Base-by-base conservation (phyloP, 2,329 filamentous ascomycete genomes). In the Chrysoporthe cubensis region DNA sequence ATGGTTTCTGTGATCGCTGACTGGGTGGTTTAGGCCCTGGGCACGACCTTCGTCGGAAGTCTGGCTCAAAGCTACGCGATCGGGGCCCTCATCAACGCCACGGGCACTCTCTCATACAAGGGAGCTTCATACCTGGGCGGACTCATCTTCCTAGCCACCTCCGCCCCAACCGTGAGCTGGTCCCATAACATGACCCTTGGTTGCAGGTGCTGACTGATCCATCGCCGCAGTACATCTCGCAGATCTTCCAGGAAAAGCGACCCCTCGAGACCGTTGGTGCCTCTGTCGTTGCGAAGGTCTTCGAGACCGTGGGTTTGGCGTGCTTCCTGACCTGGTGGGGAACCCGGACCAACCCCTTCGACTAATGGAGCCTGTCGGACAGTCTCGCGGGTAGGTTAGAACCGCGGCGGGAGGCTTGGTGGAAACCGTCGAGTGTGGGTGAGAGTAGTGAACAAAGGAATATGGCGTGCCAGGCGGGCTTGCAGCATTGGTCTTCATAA, bases 301-400 rank as follows among this genome's bases (percentile, higher is more conserved):
- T 97, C 74, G 96, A 98, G 88, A 97, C 96, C 3, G 88, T 98
- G 69, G 96, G 95, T 72, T 88, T 98, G 68, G 94, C 91, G 71
- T 79, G 97, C 76, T 93, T 98, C 88, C 86, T 98, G 75, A 97
- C 93, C 78, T 98, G 93, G 91, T 98, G 95, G 95, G 95, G 95
- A 76, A 97, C 95, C 76, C 91, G 92, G 78, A 96, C 93, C 82
- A 95, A 94, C 85, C 93, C 93, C 70, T 96, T 97, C 81, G 89
- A 94, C 77, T 94, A 91, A 86, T 76, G 66, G 37, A 7, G n/a
- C 26, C 21, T 7, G 42, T 26, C 34, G 4, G 11, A 26, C n/a
- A 43, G 40, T 7, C 21, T 26, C n/a, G 40, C 4, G 11, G 44
- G 37, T n/a, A 43, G 5, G 18, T 43, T 21, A 26, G 11, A 3